Evolutionary conservation across 495 filamentous ascomycete genomes (phyloP).

Genomic region (Melanomma pulvis-pyrius): DNA sequence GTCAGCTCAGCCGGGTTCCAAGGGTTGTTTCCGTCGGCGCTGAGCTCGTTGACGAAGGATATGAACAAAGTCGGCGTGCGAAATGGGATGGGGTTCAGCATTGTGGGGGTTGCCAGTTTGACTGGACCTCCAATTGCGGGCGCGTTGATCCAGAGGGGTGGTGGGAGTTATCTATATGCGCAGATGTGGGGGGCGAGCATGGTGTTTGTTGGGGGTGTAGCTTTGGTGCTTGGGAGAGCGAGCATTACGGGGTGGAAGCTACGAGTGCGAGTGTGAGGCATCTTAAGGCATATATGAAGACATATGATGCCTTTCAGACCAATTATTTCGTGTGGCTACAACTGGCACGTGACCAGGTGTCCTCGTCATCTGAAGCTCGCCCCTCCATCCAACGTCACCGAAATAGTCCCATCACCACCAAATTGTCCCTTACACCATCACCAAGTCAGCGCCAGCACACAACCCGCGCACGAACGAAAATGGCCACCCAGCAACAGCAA

Average conservation of each 20-base stretch:
- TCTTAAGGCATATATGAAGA: too few species aligned
- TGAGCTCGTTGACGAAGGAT: slow-evolving; percentile 43
- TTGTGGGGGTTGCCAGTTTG: slow-evolving; percentile 42
- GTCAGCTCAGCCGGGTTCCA: slow-evolving; percentile 41
- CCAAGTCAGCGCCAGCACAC: too few species aligned
- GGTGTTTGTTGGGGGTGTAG: slow-evolving; percentile 22
- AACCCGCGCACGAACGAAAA: background rate
- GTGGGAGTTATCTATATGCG: slow-evolving; percentile 39
- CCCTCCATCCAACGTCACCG: too few species aligned
- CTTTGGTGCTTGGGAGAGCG: slow-evolving; percentile 36
- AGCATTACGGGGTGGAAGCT: slow-evolving; percentile 39
- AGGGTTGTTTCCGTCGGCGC: slow-evolving; percentile 42
- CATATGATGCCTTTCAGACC: too few species aligned
- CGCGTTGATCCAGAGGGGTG: slow-evolving; percentile 42
- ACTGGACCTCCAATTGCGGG: slow-evolving; percentile 47
- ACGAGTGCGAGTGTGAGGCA: slow-evolving; percentile 16
- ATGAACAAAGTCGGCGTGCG: slow-evolving; percentile 43
- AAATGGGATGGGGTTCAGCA: slow-evolving; percentile 46
- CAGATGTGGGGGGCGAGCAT: slow-evolving; percentile 43
- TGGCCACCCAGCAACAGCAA: background rate
- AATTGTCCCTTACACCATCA: too few species aligned
- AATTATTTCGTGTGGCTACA: too few species aligned
- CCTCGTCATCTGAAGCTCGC: too few species aligned
- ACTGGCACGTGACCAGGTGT: too few species aligned
- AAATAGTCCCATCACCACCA: too few species aligned